Percentiles rank a stretch among this genome's conserved stretches.
Conservation (phyloP, 1,284 basidiomycete genomes). For the Tranzscheliella williamsii region DNA sequence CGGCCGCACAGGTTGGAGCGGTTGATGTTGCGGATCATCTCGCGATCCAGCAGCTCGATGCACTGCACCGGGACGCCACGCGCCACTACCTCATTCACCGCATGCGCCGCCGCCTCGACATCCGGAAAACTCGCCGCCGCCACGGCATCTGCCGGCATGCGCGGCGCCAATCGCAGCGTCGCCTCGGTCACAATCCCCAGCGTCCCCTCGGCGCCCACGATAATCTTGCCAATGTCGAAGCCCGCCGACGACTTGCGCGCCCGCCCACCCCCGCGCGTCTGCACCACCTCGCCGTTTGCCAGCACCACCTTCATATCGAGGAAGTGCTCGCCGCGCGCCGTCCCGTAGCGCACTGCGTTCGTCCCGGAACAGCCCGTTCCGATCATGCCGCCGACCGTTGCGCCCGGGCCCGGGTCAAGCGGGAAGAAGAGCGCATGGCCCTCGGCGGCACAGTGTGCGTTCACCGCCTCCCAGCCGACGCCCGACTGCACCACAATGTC, state of each 20-base stretch:
- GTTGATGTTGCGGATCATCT: slow-evolving; percentile 57
- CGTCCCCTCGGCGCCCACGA: slow-evolving; percentile 92
- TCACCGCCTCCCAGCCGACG: slow-evolving; percentile 82
- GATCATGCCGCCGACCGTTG: slow-evolving; percentile 90
- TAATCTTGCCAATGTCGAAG: slow-evolving; percentile 85
- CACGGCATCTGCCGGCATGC: slow-evolving; percentile 70
- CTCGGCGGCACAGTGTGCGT: slow-evolving; percentile 72
- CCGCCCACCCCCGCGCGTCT: slow-evolving; percentile 70
- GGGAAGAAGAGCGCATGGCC: slow-evolving; percentile 86
- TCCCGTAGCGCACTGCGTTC: slow-evolving; percentile 86
- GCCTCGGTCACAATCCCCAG: slow-evolving; percentile 89
- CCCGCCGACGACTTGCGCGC: slow-evolving; percentile 87
- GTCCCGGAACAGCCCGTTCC: slow-evolving; percentile 69
- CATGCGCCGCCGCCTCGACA: slow-evolving; percentile 69
- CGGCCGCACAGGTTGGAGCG: slow-evolving; percentile 59
- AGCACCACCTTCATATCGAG: slow-evolving; percentile 67
- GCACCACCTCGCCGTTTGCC: slow-evolving; percentile 87
- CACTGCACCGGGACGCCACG: slow-evolving; percentile 67
- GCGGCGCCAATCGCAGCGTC: slow-evolving; percentile 77
- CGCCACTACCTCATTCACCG: slow-evolving; percentile 70
- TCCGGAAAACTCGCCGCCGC: slow-evolving; percentile 65
- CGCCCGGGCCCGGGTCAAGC: slow-evolving; percentile 67
- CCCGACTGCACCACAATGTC: slow-evolving; percentile 67
- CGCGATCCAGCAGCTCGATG: slow-evolving; percentile 49
- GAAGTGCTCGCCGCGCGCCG: slow-evolving; percentile 68